Percentiles rank a stretch among this genome's conserved stretches.
Conservation (phyloP, 257 asterid genomes). For the Echites panduratus region DNA sequence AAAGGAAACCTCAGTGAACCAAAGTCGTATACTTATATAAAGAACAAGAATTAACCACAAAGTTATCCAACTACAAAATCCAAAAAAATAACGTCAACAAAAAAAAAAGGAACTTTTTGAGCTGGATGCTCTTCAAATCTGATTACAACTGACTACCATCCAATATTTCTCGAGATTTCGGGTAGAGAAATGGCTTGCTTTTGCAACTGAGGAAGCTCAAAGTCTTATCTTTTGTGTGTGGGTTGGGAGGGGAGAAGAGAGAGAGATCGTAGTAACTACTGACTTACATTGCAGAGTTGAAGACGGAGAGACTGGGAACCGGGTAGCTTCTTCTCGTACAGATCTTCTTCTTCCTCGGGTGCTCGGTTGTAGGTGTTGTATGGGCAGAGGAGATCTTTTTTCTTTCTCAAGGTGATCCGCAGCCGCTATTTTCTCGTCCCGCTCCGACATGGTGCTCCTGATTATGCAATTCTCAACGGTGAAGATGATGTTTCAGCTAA, state of each 20-base stretch:
- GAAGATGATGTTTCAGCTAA: background rate
- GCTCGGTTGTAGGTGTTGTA: background rate
- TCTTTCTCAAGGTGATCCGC: background rate
- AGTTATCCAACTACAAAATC: background rate
- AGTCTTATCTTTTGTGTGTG: background rate
- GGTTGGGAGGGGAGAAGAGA: no score
- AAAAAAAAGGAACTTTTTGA: background rate
- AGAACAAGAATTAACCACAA: background rate
- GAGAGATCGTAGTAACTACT: background rate
- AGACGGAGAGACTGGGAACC: background rate
- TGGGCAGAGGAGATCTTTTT: background rate
- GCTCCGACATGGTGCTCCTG: background rate
- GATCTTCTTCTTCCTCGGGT: constrained; percentile 1
- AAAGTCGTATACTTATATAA: background rate
- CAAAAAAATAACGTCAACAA: background rate
- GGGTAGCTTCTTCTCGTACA: background rate
- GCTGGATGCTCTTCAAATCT: constrained; percentile 1
- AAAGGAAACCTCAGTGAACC: background rate
- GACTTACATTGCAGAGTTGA: background rate
- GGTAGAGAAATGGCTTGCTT: background rate
- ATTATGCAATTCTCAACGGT: background rate
- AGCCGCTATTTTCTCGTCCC: constrained; percentile 1
- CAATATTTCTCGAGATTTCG: background rate
- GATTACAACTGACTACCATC: background rate
- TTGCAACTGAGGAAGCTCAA: background rate